Conservation (phyloP, 495 filamentous ascomycete species). For the Penicillium macrosclerotiorum region DNA sequence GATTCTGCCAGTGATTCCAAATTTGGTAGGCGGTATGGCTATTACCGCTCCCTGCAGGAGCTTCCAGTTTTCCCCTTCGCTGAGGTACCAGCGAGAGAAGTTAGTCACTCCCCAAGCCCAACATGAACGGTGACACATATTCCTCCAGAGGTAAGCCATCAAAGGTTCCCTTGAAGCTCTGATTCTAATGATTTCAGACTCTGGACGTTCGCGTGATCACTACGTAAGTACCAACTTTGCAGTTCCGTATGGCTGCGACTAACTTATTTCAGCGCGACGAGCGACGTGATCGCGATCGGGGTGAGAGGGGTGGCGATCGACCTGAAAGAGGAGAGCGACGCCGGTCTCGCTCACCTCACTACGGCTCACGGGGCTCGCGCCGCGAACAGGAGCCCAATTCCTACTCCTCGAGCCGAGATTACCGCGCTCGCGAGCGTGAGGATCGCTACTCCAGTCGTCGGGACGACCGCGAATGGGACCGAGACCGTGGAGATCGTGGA, state of each 20-base stretch:
- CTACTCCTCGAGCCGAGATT: constrained; percentile 87
- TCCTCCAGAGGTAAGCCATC: constrained; percentile 67
- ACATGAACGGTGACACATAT: constrained; percentile 88
- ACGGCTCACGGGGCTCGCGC: constrained; percentile 56
- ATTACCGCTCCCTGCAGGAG: constrained; percentile 18
- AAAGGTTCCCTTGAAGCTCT: not conserved
- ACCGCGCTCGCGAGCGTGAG: constrained; percentile 87
- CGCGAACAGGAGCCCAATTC: constrained; percentile 75
- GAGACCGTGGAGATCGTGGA: constrained; percentile 56
- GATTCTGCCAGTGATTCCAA: constrained; percentile 23
- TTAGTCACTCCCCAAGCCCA: constrained; percentile 32
- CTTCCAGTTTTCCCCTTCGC: constrained; percentile 31
- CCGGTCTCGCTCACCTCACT: constrained; percentile 74
- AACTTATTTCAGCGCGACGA: constrained; percentile 51
- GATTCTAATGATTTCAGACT: constrained; percentile 46
- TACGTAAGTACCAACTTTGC: constrained; percentile 51
- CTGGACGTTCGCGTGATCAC: constrained; percentile 72
- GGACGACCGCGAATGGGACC: constrained; percentile 55
- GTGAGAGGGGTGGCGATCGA: constrained; percentile 15
- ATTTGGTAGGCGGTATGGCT: constrained; percentile 25
- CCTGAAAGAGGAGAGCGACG: constrained; percentile 53
- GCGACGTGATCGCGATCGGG: constrained; percentile 48
- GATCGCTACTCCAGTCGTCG: constrained; percentile 64
- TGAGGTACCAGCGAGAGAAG: constrained; percentile 14
- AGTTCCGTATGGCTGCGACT: constrained; percentile 27